Conservation (phyloP, 2,329 filamentous ascomycete genomes). For the Exophiala spinifera region DNA sequence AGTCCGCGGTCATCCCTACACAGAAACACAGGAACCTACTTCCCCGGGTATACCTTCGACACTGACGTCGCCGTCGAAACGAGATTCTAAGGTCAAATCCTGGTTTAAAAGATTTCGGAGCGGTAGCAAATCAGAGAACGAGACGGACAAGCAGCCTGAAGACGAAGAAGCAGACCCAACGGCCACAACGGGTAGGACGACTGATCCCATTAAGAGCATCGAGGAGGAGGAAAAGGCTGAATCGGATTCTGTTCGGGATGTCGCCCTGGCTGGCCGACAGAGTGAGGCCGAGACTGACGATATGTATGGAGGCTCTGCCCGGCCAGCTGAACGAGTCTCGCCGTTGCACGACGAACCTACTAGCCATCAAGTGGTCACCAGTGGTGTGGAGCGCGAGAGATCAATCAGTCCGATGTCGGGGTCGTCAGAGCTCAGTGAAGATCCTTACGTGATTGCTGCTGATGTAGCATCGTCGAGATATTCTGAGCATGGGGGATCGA, state of each 20-base stretch:
- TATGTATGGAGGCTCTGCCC: conserved; percentile 25
- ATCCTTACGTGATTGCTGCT: conserved; percentile 22
- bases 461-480: conserved; percentile 24
- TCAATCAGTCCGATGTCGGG: conserved; percentile 29
- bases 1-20: conserved; percentile 3
- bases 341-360: conserved; percentile 12
- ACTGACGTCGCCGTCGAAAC: conserved; percentile 23
- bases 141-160: conserved; percentile 6
- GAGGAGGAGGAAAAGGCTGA: conserved; percentile 15
- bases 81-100: conserved; percentile 25
- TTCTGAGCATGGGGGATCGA: conserved; percentile 14
- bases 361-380: conserved; percentile 1
- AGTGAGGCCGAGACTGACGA: conserved; percentile 26
- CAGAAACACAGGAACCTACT: conserved; percentile 10
- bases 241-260: conserved; percentile 28
- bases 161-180: conserved; percentile 1
- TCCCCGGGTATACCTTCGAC: conserved; percentile 6
- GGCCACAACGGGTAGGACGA: neutral
- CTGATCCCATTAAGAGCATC: neutral
- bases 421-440: conserved; percentile 14
- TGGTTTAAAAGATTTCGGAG: conserved; percentile 24
- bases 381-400: conserved; percentile 3
- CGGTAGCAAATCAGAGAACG: conserved; percentile 23
- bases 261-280: conserved; percentile 28
- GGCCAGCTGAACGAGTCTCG: conserved; percentile 13